Evolutionary conservation across 2,329 filamentous ascomycete genomes (phyloP), one percentile per base, ranked within the genome.

Genomic region (Pezicula carpinea): DNA sequence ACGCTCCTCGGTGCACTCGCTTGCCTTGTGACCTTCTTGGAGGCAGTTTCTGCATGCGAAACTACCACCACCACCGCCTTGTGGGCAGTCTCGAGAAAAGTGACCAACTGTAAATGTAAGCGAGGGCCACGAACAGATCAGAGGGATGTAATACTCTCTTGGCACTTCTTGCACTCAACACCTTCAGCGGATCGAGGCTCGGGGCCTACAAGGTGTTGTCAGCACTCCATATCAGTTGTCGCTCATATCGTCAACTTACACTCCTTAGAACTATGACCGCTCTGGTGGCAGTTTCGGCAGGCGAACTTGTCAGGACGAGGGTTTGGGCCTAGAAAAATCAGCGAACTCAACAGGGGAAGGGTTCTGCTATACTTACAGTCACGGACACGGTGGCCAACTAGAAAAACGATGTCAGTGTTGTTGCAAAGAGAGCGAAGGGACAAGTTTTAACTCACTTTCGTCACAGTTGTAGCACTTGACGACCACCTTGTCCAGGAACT

Each of bases 401-500:
- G 6, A 38, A n/a, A 22, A 15, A 29, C 8, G 15, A n/a, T 29
- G 38, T 29, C 33, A 31, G 17, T 14, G 26, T 17, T 18, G 34
- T 15, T 26, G 19, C 6, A 21, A 32, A 4, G 6, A 48, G 84
- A 82, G 58, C 89, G 85, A 8, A 4, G 26, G 26, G 10, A 29
- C 13, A 29, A 10, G 8, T 29, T 23, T 29, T 83, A 84, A 21
- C 72, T 66, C 26, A 29, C 26, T 11, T 33, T 75, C 72, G 4
- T 74, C 68, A 54, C 85, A 89, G 67, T 88, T 84, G 67, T 71
- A 76, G 62, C 85, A 89, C 39, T 70, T 72, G 41, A 86, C 74
- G 17, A 69, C 66, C 32, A 72, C 57, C 13, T 65, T 58, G 34
- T 74, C 66, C 2, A 64, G 61, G 19, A 60, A 66, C 59, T 83